Percentiles rank a stretch among this genome's conserved stretches.
These are phyloP conservation scores for Trichoderma brevicompactum DNA, from an alignment of 2,329 filamentous ascomycete genomes.

Conservation along the genomic window DNA sequence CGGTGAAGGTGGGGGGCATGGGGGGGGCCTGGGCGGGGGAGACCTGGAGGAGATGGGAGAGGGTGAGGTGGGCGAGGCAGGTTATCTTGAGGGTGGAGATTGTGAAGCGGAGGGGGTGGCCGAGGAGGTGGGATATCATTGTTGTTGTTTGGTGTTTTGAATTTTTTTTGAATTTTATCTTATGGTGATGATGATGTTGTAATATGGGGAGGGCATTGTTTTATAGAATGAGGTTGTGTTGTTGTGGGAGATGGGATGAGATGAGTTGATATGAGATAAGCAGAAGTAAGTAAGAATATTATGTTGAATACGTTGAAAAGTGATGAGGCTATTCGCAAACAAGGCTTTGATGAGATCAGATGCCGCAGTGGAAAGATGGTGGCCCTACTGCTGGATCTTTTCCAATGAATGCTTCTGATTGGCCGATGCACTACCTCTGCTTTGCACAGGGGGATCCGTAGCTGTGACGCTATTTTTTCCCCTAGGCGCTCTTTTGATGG, in stretches of 20 bases:
- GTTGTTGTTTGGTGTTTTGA: conserved; percentile 19
- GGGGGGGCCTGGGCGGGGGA: conserved; percentile 71
- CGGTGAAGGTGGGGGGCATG: conserved; percentile 84
- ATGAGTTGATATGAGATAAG: too few species aligned
- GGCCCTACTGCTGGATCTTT: not conserved
- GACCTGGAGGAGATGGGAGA: conserved; percentile 65
- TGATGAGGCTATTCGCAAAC: conserved; percentile 1
- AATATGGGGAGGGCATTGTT: not conserved
- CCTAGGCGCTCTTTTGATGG: not conserved
- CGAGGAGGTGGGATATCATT: conserved; percentile 43
- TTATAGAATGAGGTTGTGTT: not conserved
- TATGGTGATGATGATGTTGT: not conserved
- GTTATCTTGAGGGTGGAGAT: conserved; percentile 44
- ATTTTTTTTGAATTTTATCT: not conserved
- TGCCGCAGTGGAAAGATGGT: not conserved
- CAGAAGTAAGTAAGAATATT: not conserved
- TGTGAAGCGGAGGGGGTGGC: conserved; percentile 46
- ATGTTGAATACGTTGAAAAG: not conserved
- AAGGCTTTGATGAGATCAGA: not conserved
- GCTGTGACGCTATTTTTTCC: conserved; percentile 23
- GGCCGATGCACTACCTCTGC: not conserved
- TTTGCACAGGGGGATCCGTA: not conserved
- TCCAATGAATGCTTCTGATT: not conserved
- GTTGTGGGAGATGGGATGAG: too few species aligned
- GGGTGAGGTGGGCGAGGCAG: conserved; percentile 50